Evolutionary conservation across 495 filamentous ascomycete genomes (phyloP), one percentile per base, ranked within the genome.

Genomic region (Penicillium riverlandense): DNA sequence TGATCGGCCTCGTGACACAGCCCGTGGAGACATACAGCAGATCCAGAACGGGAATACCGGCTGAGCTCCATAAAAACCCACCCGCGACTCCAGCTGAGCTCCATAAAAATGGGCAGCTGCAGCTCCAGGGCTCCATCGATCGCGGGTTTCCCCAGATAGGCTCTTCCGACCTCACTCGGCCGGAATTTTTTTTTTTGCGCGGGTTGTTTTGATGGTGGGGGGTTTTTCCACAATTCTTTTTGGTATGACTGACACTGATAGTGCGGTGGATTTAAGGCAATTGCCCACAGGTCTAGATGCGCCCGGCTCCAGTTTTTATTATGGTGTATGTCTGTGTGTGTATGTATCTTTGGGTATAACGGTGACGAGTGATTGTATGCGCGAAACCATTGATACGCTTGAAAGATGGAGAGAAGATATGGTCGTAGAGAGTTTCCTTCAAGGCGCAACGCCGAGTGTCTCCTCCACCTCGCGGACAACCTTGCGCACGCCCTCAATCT

Each of bases 381-480:
- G 38, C 38, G 40, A 48, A 59, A 57, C 52, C 40, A 57, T 16
- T 39, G 9, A 46, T 53, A 51, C 43, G 32, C 32, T 12, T 2
- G 9, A 34, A 12, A 5, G 32, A 3, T 12, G 32, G 32, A 2
- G 32, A 12, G 32, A 34, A 6, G 32, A 3, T 11, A 34, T 34
- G 7, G n/a, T 34, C 7, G n/a, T 34, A 34, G 32, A 6, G 22
- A 22, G 22, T 2, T 34, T 34, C 4, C n/a, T 7, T 34, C 32
- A 34, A 22, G 2, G 22, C 32, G 49, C 45, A 15, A 51, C 39
- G 37, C 40, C 44, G 4, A 71, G 43, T 12, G 62, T 65, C 50
- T 69, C 67, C 43, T 69, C 77, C 45, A 94, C 78, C 57, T 94
- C 88, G 12, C 67, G 48, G 15, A 90, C 78, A 12, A 88, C 83